These are phyloP conservation scores for Podila minutissima DNA, from an alignment of 192 early-diverging fungal species.

Conservation along the genomic window DNA sequence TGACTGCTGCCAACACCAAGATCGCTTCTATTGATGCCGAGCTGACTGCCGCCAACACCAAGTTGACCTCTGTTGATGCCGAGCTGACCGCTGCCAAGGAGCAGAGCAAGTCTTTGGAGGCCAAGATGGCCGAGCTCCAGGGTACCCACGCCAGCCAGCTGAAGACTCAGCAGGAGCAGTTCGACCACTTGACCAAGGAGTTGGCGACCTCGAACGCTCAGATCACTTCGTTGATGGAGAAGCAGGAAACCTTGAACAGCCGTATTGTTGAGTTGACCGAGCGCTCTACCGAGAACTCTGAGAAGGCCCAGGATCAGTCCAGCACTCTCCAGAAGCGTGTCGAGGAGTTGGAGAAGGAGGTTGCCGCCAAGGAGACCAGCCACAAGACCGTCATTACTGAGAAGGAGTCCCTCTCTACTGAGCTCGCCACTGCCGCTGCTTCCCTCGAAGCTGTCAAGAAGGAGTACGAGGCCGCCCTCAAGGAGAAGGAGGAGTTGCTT, in stretches of 20 bases:
- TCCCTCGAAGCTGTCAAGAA: constrained; percentile 11
- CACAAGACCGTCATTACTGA: constrained; percentile 21
- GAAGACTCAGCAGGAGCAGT: constrained; percentile 30
- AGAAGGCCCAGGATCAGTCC: constrained; percentile 32
- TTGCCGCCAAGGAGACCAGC: constrained; percentile 23
- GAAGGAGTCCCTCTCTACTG: constrained; percentile 24
- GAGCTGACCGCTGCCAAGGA: constrained; percentile 1
- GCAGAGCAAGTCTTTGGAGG: constrained; percentile 3
- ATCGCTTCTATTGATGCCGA: neutral
- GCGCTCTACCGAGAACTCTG: constrained; percentile 23
- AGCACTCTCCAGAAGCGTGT: constrained; percentile 23
- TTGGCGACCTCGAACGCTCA: constrained; percentile 38
- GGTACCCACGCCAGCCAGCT: constrained; percentile 6
- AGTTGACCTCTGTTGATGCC: neutral
- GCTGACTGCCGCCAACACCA: neutral
- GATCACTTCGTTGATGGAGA: constrained; percentile 22
- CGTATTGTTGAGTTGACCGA: constrained; percentile 36
- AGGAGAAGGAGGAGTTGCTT: constrained; percentile 9
- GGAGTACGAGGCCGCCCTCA: constrained; percentile 1
- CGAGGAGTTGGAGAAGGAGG: constrained; percentile 32
- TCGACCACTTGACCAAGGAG: constrained; percentile 44
- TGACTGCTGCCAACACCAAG: neutral
- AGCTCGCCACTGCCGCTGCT: constrained; percentile 8
- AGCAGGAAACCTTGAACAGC: constrained; percentile 26
- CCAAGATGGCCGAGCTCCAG: constrained; percentile 13